Evolutionary conservation across 352 stramenopile genomes (phyloP).

Genomic region (Globisporangium okanoganense): DNA sequence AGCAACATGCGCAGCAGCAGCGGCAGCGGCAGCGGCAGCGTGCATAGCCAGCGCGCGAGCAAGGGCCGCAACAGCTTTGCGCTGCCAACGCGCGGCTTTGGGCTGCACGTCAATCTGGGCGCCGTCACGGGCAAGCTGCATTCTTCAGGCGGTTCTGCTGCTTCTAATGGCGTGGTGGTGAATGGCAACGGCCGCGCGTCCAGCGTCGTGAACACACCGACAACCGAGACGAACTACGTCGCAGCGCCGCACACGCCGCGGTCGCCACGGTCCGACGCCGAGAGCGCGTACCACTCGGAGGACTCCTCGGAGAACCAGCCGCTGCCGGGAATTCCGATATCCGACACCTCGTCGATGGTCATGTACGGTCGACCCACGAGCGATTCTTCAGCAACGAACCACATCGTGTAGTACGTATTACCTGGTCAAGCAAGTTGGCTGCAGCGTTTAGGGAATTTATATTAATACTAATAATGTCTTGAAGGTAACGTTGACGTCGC

Average conservation of each 20-base stretch:
- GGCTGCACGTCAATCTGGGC: conserved; percentile 53
- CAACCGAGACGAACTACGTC: conserved; percentile 46
- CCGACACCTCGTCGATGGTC: conserved; percentile 48
- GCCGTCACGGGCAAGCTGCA: not conserved
- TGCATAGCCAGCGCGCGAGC: conserved; percentile 10
- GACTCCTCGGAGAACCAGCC: conserved; percentile 45
- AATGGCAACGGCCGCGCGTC: conserved; percentile 1
- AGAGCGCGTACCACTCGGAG: conserved; percentile 63
- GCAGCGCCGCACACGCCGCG: conserved; percentile 42
- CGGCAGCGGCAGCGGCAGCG: conserved; percentile 8
- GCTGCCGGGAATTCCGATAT: conserved; percentile 30
- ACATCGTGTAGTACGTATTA: conserved; percentile 37
- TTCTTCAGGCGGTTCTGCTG: not conserved
- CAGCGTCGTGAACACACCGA: conserved; percentile 23
- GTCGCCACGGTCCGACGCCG: conserved; percentile 52
- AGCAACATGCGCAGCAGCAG: conserved; percentile 21
- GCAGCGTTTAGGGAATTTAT: not conserved
- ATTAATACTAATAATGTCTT: conserved; percentile 9
- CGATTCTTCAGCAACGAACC: conserved; percentile 13
- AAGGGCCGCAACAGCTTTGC: conserved; percentile 25
- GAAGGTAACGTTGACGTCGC: conserved; percentile 2
- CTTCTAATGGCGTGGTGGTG: not conserved
- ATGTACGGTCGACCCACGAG: conserved; percentile 55
- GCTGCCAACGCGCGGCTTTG: conserved; percentile 43
- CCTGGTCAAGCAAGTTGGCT: too few species aligned